Percentiles rank a stretch among this genome's conserved stretches.
Conservation (phyloP, 106 monocot genomes). For the Phalaenopsis aphrodite region DNA sequence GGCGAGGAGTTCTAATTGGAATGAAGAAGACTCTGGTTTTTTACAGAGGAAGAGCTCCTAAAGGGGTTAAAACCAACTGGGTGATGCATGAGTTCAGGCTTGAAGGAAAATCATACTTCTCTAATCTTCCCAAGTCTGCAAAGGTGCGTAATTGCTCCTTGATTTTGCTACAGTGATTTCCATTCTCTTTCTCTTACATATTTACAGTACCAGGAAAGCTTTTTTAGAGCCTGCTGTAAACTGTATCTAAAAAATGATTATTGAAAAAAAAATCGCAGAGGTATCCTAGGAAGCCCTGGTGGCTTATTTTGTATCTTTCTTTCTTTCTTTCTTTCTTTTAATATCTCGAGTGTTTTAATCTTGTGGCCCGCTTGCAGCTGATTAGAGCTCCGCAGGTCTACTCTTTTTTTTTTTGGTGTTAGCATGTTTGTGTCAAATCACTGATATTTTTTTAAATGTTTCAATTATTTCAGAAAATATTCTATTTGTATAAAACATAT, state of each 20-base stretch:
- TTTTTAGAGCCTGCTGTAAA: background rate
- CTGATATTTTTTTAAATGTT: too few relatives aligned
- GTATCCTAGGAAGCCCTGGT: background rate
- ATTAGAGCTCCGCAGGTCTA: too few relatives aligned
- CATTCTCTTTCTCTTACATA: background rate
- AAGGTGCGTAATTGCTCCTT: background rate
- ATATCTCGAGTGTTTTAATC: too few relatives aligned
- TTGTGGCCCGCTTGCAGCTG: too few relatives aligned
- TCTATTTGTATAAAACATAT: too few relatives aligned
- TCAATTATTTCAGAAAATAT: too few relatives aligned
- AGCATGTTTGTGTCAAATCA: too few relatives aligned
- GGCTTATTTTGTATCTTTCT: too few relatives aligned
- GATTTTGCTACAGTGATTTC: background rate
- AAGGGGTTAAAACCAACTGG: slow-evolving; percentile 75
- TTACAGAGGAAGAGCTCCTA: slow-evolving; percentile 68
- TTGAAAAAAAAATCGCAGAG: background rate
- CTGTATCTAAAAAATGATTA: background rate
- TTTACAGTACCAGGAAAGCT: too few relatives aligned
- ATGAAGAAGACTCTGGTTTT: slow-evolving; percentile 94
- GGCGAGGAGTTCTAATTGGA: slow-evolving; percentile 34
- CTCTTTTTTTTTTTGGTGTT: too few relatives aligned
- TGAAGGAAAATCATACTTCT: slow-evolving; percentile 40
- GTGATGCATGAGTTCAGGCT: slow-evolving; percentile 89
- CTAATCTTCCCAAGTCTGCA: slow-evolving; percentile 13
- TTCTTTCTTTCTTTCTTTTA: too few relatives aligned